Base-by-base conservation (phyloP, 2,329 filamentous ascomycete species). In the Aspergillus sp. region DNA sequence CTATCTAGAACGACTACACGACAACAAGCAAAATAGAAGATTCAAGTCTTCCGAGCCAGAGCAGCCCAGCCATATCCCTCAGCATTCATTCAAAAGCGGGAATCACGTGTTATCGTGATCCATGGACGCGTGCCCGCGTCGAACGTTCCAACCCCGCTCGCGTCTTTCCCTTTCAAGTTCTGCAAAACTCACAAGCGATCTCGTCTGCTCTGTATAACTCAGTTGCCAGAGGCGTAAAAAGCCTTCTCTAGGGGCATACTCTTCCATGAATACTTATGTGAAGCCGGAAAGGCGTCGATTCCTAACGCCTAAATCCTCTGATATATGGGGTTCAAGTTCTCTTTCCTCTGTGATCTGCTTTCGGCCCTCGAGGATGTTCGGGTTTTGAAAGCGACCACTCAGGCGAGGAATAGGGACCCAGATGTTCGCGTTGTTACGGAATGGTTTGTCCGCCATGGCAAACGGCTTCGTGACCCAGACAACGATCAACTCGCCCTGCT, bases 291-390 rank as follows among this genome's bases (percentile, higher is more conserved):
- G 19, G 55, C 19, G 34, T 52, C 38, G 22, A 9, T 30, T 7
- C n/a, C 47, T 31, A 38, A 51, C 17, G 38, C 13, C 30, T 47
- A 61, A 31, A 38, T 19, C 25, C 49, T 51, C 41, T 9, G 22
- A 60, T 60, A 57, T 56, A 81, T 81, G 79, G 76, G 77, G 13
- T 81, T 82, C 71, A 77, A 79, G 52, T 96, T 95, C 75, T 79
- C 82, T n/a, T 81, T 84, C 63, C 79, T 96, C 50, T 94, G 91
- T 79, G 86, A 91, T 64, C 81, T 97, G 4, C 82, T 97, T 48
- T 87, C 93, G 63, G 78, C 83, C 25, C 81, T 93, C 17, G 87
- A 93, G 67, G 73, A 76, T 9, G 79, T 84, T 62, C 69, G 73
- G 72, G 68, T 69, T 38, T 45, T 74, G 25, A 79, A 77, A 61